Base-by-base conservation (phyloP, 768 basidiomycete species). In the Leucosporidium yakuticum region DNA sequence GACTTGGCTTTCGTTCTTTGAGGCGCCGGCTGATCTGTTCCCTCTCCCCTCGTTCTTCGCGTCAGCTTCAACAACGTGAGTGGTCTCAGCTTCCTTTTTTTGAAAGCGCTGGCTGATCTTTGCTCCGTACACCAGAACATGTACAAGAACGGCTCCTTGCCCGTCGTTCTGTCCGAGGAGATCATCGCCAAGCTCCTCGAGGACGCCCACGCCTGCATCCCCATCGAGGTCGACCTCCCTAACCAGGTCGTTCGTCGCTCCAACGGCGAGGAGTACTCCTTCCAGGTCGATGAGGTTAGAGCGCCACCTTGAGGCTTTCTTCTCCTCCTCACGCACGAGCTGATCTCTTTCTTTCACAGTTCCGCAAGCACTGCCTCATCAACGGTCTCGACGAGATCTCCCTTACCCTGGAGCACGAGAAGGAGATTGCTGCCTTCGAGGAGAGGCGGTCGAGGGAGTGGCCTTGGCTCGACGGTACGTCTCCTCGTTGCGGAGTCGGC, bases 311-410 rank as follows among this genome's bases (percentile, higher is more conserved):
- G n/a, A n/a, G n/a, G n/a, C n/a, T n/a, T n/a, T n/a, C n/a, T n/a
- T n/a, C n/a, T n/a, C n/a, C n/a, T n/a, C n/a, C n/a, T n/a, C n/a
- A n/a, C n/a, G n/a, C n/a, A n/a, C n/a, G n/a, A n/a, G n/a, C n/a
- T n/a, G n/a, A n/a, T n/a, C n/a, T n/a, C n/a, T n/a, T n/a, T n/a
- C n/a, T n/a, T n/a, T n/a, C n/a, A n/a, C n/a, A n/a, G 0, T 99
- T 98, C 88, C 84, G 94, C 70, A 83, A 91, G 64, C 90, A 95
- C 77, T 94, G 96, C 78, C 81, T 99, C 78, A 78, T 99, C 80
- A 93, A 99, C 76, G 96, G 96, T 39, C 81, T 98, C 72, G 96
- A 99, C 78, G 96, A 97, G 76, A 95, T 99, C 70, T 93, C 88
- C 53, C 81, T 99, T 79, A 99, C 96, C 54, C 81, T 99, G 82